Base-by-base conservation (phyloP, 1,139 yeast genomes). In the Lodderomyces oxycetoniae region DNA sequence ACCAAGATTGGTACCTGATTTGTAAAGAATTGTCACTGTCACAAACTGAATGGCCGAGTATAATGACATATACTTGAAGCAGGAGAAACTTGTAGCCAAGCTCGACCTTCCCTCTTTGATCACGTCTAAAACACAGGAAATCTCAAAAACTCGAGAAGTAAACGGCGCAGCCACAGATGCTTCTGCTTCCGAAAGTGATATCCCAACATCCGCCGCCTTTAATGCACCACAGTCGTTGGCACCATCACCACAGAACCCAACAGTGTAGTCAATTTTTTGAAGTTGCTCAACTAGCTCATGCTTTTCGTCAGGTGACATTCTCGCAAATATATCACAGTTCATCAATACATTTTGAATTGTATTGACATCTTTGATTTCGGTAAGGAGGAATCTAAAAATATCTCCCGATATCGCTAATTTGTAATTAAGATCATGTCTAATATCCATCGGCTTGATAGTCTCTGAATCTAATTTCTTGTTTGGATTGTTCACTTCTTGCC, bases 131-230 rank as follows among this genome's bases (percentile, higher is more conserved):
- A 91, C 95, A 63, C 98, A 91, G 2, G 95, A 79, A 28, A 91
- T 88, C 47, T 91, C 96, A 60, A 91, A 91, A 1, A 75, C 59
- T 33, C 93, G 72, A 1, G 96, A 86, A 0, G 99, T 93, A 55
- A 91, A 91, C 2, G 99, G 98, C 0, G 98, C 97, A 1, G 98
- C 98, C 14, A 93, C 96, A 4, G 95, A 85, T 0, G 98, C 98
- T 55, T 91, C 99, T 0, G 98, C 98, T 54, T 91, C 98, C 21
- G 96, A 85, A 32, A 91, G 66, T 0, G 97, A 89, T 20, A 93
- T 79, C 14, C 99, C 98, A 30, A 91, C 95, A 61, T 91, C 95
- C 0, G 98, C 97, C 5, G 96, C 96, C 50, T 89, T 91, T 39
- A 91, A 67, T 0, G 99, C 99, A 47, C 98, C 98, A 61, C 97